These are phyloP conservation scores for Mycena galopus DNA, from an alignment of 768 basidiomycete genomes.

Conservation along the genomic window DNA sequence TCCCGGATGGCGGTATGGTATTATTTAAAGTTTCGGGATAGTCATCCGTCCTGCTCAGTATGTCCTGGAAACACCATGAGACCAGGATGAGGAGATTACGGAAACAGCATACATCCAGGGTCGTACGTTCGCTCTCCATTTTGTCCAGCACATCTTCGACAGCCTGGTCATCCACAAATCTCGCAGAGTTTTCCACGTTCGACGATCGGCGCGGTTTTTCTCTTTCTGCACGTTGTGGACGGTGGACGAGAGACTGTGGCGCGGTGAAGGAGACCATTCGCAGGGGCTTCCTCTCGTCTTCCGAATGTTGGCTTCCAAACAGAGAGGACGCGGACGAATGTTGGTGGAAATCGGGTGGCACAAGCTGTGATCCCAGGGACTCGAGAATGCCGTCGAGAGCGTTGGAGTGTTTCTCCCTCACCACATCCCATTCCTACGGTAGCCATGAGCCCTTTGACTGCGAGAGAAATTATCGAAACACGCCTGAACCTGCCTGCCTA, in stretches of 20 bases:
- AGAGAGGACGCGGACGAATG: conserved; percentile 76
- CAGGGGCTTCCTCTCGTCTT: conserved; percentile 44
- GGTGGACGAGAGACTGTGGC: conserved; percentile 60
- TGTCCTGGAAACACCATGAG: conserved; percentile 60
- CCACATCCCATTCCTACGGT: conserved; percentile 77
- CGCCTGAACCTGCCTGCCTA: conserved; percentile 75
- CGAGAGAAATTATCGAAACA: conserved; percentile 34
- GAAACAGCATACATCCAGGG: conserved; percentile 69
- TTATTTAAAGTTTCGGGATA: conserved; percentile 74
- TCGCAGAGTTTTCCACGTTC: conserved; percentile 83
- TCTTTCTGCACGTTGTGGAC: conserved; percentile 49
- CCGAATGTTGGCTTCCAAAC: conserved; percentile 83
- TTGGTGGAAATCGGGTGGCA: conserved; percentile 84
- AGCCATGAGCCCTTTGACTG: conserved; percentile 7
- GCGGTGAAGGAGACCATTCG: conserved; percentile 41
- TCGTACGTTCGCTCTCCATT: conserved; percentile 77
- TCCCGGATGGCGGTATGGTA: conserved; percentile 66
- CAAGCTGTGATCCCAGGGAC: conserved; percentile 76
- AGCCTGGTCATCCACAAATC: conserved; percentile 87
- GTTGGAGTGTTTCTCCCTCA: conserved; percentile 70
- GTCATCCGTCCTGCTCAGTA: conserved; percentile 71
- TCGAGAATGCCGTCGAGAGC: conserved; percentile 80
- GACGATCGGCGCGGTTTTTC: conserved; percentile 58
- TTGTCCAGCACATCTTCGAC: conserved; percentile 83
- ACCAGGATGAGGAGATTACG: not conserved